Conservation (phyloP, 352 stramenopile genomes). For the Thalassiosira exigua region DNA sequence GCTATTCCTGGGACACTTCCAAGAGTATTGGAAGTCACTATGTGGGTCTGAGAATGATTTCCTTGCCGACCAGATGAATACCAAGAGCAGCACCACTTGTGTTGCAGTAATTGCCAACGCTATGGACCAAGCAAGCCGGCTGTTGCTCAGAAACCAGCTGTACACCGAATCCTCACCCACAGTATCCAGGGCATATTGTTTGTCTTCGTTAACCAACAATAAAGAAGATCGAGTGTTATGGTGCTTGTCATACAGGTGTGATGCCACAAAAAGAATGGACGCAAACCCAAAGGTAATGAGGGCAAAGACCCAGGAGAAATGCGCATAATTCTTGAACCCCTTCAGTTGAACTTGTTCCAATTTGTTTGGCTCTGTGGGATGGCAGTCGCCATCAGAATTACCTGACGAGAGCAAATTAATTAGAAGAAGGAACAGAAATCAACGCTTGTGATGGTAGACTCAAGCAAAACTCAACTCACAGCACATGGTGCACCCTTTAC, state of each 20-base stretch:
- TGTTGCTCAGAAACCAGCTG: not conserved
- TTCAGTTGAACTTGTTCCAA: not conserved
- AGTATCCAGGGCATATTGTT: not conserved
- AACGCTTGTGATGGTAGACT: not conserved
- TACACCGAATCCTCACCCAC: not conserved
- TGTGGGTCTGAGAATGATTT: not conserved
- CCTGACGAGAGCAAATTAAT: slow-evolving; percentile 2
- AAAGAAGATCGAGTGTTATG: not conserved
- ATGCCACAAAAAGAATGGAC: not conserved
- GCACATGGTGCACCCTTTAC: slow-evolving; percentile 5
- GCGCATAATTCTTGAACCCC: not conserved
- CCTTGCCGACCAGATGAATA: not conserved
- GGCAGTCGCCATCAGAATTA: slow-evolving; percentile 7
- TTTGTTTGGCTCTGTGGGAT: slow-evolving; percentile 4
- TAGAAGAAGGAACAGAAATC: not conserved
- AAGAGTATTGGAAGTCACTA: slow-evolving; percentile 1
- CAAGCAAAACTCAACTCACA: slow-evolving; percentile 8
- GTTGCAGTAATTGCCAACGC: not conserved
- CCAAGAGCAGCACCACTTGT: slow-evolving; percentile 3
- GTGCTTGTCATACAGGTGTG: not conserved
- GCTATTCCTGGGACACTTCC: slow-evolving; percentile 14
- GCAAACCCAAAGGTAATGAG: too few species aligned
- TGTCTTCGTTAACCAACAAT: not conserved
- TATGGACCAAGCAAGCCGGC: not conserved
- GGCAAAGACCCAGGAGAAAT: slow-evolving; percentile 6